phyloP scores from a whole-genome alignment of 306 rosid genomes.

The Pyrus pyrifolia region DNA sequence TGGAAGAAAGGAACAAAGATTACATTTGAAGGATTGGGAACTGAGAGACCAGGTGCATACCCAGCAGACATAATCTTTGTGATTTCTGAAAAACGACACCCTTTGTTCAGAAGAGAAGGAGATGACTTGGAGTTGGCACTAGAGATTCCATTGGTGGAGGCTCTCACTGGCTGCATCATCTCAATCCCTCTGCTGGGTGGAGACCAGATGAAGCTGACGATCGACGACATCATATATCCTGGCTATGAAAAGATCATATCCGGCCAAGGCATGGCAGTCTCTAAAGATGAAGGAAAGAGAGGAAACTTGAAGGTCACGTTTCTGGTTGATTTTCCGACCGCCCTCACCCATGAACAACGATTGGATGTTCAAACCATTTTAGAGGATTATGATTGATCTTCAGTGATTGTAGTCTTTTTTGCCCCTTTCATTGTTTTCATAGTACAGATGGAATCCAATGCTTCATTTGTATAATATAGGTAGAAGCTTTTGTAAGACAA shows the following conservation, averaged over 20 bases:
- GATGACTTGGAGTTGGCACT: constrained; percentile 61
- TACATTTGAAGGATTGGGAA: constrained; percentile 74
- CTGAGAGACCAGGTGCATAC: constrained; percentile 32
- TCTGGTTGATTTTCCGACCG: constrained; percentile 54
- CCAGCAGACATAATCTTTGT: constrained; percentile 48
- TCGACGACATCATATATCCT: constrained; percentile 48
- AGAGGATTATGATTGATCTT: constrained; percentile 7
- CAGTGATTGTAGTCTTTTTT: neutral
- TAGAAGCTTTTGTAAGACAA: neutral
- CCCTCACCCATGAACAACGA: constrained; percentile 47
- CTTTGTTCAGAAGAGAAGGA: constrained; percentile 55
- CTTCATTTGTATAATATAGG: neutral
- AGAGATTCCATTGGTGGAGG: constrained; percentile 53
- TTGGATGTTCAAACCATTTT: constrained; percentile 46
- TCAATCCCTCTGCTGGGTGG: constrained; percentile 67
- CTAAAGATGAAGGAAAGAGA: constrained; percentile 39
- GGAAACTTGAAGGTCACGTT: constrained; percentile 59
- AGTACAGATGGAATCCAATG: neutral
- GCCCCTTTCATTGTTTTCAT: neutral
- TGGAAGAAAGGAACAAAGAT: constrained; percentile 85
- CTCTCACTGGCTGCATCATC: constrained; percentile 59
- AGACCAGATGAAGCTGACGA: constrained; percentile 33
- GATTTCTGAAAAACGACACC: constrained; percentile 55
- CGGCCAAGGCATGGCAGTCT: constrained; percentile 66
- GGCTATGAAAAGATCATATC: constrained; percentile 46